A percentile compares a stretch with the other conserved stretches of the same genome.
Conservation (phyloP, 1,284 basidiomycete species). For the Phylloporus sp. region DNA sequence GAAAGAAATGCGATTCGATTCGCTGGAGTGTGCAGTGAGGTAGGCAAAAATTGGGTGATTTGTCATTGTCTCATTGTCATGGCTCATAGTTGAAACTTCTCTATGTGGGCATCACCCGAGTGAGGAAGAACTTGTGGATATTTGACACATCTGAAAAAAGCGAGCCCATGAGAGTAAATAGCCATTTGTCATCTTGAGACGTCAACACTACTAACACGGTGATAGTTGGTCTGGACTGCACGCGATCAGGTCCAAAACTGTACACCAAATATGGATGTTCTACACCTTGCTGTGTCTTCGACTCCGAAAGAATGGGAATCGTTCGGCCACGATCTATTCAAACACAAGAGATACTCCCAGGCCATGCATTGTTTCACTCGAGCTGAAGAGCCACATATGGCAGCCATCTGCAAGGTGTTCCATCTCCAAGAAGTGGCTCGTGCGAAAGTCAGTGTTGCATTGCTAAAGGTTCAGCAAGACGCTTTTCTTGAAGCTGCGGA, state of each 20-base stretch:
- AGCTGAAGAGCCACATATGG: constrained; percentile 50
- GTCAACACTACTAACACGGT: not conserved
- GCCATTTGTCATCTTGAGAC: not conserved
- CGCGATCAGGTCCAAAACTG: constrained; percentile 48
- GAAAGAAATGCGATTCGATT: constrained; percentile 51
- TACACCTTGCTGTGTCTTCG: constrained; percentile 53
- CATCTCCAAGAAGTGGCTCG: constrained; percentile 48
- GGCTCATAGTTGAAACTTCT: constrained; percentile 59
- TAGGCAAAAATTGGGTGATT: constrained; percentile 24
- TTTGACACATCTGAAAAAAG: constrained; percentile 60
- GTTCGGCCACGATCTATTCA: constrained; percentile 55
- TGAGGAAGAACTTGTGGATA: constrained; percentile 70
- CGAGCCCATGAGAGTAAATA: constrained; percentile 59
- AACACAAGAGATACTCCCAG: constrained; percentile 56
- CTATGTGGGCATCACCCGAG: constrained; percentile 73
- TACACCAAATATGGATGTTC: constrained; percentile 47
- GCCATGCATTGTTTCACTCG: constrained; percentile 66
- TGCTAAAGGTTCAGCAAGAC: constrained; percentile 32
- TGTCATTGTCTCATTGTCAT: not conserved
- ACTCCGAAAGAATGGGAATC: constrained; percentile 57
- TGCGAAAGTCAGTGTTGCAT: constrained; percentile 26
- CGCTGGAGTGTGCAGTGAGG: constrained; percentile 64
- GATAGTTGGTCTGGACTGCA: constrained; percentile 53
- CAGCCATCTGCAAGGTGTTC: constrained; percentile 50
- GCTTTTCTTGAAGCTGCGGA: constrained; percentile 52